Conservation (phyloP, 176 grass and related monocot genomes). For the Avena eriantha region DNA sequence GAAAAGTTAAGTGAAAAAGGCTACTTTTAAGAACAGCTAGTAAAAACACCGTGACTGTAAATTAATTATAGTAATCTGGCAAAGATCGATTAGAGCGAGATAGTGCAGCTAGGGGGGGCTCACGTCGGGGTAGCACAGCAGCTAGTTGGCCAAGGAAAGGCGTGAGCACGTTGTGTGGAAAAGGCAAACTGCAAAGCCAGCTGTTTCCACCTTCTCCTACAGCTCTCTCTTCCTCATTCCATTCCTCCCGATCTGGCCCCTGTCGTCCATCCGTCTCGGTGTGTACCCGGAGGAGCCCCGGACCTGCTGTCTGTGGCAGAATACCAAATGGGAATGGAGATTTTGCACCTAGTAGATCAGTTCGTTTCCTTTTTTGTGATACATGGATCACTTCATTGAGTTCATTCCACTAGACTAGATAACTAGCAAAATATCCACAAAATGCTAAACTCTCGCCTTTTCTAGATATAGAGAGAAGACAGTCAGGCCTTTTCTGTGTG, state of each 20-base stretch:
- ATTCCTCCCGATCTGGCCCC: neutral
- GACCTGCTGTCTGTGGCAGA: no score
- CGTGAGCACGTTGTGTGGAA: constrained; percentile 51
- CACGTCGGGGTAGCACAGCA: neutral
- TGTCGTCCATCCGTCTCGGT: neutral
- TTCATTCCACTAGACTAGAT: neutral
- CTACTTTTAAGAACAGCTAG: neutral
- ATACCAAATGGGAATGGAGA: neutral
- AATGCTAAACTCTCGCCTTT: no score
- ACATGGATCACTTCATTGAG: neutral
- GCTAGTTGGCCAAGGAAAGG: constrained; percentile 27
- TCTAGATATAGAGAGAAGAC: neutral
- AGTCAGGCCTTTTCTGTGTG: constrained; percentile 42
- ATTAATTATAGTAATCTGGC: neutral
- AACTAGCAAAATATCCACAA: no score
- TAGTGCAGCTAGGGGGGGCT: neutral
- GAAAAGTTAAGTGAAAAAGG: constrained; percentile 33
- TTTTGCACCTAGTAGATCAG: neutral
- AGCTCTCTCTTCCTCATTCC: constrained; percentile 5
- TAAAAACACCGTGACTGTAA: neutral
- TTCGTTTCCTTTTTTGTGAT: neutral
- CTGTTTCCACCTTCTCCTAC: constrained; percentile 43
- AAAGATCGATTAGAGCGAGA: neutral
- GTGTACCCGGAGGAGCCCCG: neutral
- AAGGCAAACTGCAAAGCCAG: constrained; percentile 41